These are phyloP conservation scores for Retiboletus fuscus DNA, from an alignment of 1,284 basidiomycete genomes.

Conservation along the genomic window DNA sequence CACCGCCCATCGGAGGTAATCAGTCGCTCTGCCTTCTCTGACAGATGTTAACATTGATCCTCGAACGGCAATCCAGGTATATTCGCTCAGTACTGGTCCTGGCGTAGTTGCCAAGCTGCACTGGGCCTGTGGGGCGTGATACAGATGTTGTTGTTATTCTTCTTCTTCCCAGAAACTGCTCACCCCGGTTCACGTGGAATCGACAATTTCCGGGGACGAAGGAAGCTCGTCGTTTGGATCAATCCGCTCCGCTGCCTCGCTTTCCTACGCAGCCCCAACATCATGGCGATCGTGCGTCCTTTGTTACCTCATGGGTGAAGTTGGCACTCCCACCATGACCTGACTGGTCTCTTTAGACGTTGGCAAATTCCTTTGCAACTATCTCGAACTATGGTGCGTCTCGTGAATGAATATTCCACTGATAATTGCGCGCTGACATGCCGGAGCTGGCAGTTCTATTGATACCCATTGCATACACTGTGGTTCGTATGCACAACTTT, in stretches of 20 bases:
- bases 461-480: no score
- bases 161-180: constrained; percentile 79
- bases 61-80: constrained; percentile 47
- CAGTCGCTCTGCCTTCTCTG: background rate
- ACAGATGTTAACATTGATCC: constrained; percentile 14
- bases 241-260: constrained; percentile 69
- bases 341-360: constrained; percentile 47
- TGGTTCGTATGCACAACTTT: no score
- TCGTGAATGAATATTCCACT: background rate
- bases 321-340: background rate
- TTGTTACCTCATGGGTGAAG: background rate
- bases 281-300: constrained; percentile 57
- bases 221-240: constrained; percentile 59
- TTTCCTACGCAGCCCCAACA: constrained; percentile 69
- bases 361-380: constrained; percentile 54
- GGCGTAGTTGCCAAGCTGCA: constrained; percentile 73
- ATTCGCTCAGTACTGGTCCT: constrained; percentile 68
- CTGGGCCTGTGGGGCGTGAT: constrained; percentile 60
- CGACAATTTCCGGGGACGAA: constrained; percentile 51
- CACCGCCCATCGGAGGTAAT: constrained; percentile 59
- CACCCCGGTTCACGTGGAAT: constrained; percentile 64
- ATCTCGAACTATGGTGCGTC: constrained; percentile 60
- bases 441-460: constrained; percentile 49
- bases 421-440: background rate
- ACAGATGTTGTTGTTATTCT: constrained; percentile 58